A percentile compares a stretch with the other conserved stretches of the same genome.
Conservation (phyloP, 2,329 filamentous ascomycete species). For the Penicillium sp. region DNA sequence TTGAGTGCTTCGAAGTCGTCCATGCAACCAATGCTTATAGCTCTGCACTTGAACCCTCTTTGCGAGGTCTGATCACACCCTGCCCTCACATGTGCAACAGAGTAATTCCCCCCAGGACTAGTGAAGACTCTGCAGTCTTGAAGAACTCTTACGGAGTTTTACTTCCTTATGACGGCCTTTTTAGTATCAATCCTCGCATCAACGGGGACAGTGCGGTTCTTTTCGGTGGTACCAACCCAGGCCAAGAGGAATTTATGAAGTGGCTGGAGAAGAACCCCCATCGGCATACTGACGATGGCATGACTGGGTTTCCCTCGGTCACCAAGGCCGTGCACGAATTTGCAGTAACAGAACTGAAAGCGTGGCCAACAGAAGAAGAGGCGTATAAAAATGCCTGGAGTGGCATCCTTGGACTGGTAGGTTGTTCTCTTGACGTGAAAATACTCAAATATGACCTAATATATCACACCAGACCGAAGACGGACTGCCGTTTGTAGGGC, state of each 20-base stretch:
- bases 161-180: not conserved
- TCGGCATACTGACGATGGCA: not conserved
- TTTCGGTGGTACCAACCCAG: constrained; percentile 1
- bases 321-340: not conserved
- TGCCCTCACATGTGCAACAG: constrained; percentile 7
- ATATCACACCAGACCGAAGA: not conserved
- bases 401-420: not conserved
- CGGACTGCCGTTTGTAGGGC: not conserved
- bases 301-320: not conserved
- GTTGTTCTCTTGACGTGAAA: not conserved
- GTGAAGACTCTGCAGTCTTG: not conserved
- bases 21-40: constrained; percentile 4
- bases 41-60: constrained; percentile 3
- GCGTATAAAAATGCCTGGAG: not conserved
- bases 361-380: not conserved
- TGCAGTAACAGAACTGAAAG: not conserved
- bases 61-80: not conserved
- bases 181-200: not conserved
- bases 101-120: not conserved
- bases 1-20: not conserved
- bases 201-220: constrained; percentile 3
- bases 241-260: not conserved
- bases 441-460: not conserved
- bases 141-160: constrained; percentile 3
- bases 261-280: not conserved